Conservation (phyloP, 177 flowering plant genomes). For the Tripterygium wilfordii region DNA sequence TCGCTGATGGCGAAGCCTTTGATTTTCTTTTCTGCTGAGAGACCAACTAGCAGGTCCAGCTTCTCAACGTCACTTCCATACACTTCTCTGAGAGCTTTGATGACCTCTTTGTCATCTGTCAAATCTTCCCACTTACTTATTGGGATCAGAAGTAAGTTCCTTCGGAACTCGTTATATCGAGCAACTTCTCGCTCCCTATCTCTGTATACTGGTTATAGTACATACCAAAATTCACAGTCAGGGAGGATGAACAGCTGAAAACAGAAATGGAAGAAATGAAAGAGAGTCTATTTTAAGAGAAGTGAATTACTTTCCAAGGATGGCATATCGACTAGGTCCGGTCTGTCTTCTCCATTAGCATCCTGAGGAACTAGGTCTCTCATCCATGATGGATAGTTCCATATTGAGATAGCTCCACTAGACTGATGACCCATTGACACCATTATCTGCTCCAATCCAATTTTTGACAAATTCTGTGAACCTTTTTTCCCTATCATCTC, state of each 20-base stretch:
- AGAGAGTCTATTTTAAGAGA: too few relatives aligned
- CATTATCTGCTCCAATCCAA: constrained; percentile 28
- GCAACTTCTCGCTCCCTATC: constrained; percentile 42
- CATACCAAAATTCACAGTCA: too few relatives aligned
- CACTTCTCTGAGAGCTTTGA: constrained; percentile 26
- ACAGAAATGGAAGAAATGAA: too few relatives aligned
- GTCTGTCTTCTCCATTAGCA: constrained; percentile 26
- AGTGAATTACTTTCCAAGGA: constrained; percentile 41
- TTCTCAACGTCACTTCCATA: constrained; percentile 38
- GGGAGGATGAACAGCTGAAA: too few relatives aligned
- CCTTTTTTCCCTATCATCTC: constrained; percentile 25
- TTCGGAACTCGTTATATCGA: constrained; percentile 39
- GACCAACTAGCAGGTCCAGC: constrained; percentile 41
- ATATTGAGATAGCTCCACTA: constrained; percentile 30
- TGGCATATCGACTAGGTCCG: constrained; percentile 33
- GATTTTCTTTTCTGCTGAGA: constrained; percentile 44
- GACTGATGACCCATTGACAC: constrained; percentile 52
- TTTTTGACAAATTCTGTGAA: constrained; percentile 23
- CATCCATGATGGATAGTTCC: constrained; percentile 45
- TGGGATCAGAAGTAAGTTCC: constrained; percentile 33
- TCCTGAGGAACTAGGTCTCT: constrained; percentile 35
- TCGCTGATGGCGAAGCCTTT: constrained; percentile 49
- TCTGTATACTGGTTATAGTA: constrained; percentile 31
- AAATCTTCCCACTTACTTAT: constrained; percentile 44
- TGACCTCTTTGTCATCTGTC: constrained; percentile 31